Percentiles rank a stretch among this genome's conserved stretches.
phyloP scores from a whole-genome alignment of 331 rosid species.

The Rhamnella rubrinervis region DNA sequence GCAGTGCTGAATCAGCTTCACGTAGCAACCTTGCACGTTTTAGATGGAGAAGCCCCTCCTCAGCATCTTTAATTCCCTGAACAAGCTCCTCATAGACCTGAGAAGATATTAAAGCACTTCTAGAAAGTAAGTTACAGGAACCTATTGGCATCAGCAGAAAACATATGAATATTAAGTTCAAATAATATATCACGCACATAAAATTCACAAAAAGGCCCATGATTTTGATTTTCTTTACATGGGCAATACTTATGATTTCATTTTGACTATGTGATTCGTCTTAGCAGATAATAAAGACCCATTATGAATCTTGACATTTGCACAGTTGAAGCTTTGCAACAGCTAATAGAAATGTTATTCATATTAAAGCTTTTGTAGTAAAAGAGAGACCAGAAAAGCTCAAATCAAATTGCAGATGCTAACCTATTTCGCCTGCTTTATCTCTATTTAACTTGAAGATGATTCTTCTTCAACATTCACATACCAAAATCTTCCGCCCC shows the following conservation, averaged over 20 bases:
- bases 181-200: neutral
- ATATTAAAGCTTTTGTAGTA: neutral
- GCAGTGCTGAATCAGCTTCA: slow-evolving; percentile 66
- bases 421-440: neutral
- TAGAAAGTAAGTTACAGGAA: neutral
- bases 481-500: neutral
- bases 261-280: too few relatives aligned
- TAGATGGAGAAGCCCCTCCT: slow-evolving; percentile 84
- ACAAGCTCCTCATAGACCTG: slow-evolving; percentile 86
- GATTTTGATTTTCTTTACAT: too few relatives aligned
- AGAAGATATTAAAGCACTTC: slow-evolving; percentile 9
- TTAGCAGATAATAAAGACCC: too few relatives aligned
- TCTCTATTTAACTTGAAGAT: neutral
- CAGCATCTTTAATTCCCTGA: slow-evolving; percentile 82
- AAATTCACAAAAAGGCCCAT: too few relatives aligned
- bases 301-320: too few relatives aligned
- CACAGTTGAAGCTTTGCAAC: too few relatives aligned
- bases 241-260: too few relatives aligned
- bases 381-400: neutral
- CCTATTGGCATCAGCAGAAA: neutral
- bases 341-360: too few relatives aligned
- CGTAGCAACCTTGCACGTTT: slow-evolving; percentile 73
- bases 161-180: neutral
- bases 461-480: neutral
- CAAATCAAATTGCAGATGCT: neutral